Conservation (phyloP, 177 flowering plant genomes). For the Vitis hybrid region DNA sequence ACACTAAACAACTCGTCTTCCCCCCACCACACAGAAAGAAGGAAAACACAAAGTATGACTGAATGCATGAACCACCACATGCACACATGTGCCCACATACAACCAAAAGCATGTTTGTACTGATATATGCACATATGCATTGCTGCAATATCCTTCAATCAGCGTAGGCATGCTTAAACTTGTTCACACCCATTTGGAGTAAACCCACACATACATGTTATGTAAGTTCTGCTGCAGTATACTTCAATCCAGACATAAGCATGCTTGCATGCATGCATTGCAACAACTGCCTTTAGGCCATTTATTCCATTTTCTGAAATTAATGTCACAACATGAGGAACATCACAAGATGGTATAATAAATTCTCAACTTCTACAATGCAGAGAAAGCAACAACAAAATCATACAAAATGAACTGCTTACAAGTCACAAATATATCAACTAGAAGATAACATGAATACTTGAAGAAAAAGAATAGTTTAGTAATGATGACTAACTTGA, state of each 20-base stretch:
- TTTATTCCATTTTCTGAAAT: background rate
- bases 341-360: background rate
- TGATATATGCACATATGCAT: too few species aligned
- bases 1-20: too few species aligned
- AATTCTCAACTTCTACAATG: background rate
- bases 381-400: background rate
- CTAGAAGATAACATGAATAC: background rate
- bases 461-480: background rate
- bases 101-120: too few species aligned
- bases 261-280: background rate
- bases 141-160: too few species aligned
- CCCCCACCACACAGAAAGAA: too few species aligned
- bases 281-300: background rate
- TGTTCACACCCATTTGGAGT: too few species aligned
- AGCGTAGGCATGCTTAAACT: too few species aligned
- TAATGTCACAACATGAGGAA: background rate
- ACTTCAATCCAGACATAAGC: background rate
- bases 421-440: too few species aligned
- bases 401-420: too few species aligned
- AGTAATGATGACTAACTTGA: slow-evolving; percentile 63
- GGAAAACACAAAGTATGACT: too few species aligned
- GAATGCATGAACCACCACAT: too few species aligned
- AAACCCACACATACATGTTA: background rate
- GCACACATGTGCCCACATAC: too few species aligned
- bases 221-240: background rate